Evolutionary conservation across 2,329 filamentous ascomycete genomes (phyloP).

Genomic region (Akanthomyces dipterigenus): DNA sequence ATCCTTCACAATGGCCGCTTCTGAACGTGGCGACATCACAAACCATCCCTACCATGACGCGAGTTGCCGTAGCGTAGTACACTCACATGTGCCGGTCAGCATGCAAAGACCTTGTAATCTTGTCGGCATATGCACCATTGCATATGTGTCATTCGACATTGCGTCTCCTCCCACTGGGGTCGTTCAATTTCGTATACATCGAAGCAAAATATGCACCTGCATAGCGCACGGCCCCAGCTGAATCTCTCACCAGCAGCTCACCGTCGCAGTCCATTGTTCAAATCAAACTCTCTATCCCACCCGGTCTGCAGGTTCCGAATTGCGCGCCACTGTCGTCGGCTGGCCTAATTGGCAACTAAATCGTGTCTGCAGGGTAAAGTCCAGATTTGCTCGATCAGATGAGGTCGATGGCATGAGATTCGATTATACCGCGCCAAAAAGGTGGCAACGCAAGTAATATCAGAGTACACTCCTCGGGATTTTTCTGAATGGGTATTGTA

Average conservation of each 20-base stretch:
- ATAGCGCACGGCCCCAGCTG: conserved; percentile 4
- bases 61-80: neutral
- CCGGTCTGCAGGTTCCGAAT: neutral
- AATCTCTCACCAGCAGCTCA: neutral
- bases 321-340: neutral
- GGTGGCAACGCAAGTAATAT: no score
- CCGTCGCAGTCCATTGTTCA: conserved; percentile 4
- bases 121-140: neutral
- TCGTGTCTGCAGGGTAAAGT: no score
- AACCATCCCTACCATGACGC: neutral
- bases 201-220: neutral
- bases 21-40: no score
- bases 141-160: neutral
- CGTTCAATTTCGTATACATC: neutral
- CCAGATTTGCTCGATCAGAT: no score
- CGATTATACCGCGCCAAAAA: no score
- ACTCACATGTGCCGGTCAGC: neutral
- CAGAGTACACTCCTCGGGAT: no score
- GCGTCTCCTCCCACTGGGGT: neutral
- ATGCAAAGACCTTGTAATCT: neutral
- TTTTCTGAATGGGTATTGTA: no score
- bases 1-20: no score
- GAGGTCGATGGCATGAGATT: no score
- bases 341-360: neutral
- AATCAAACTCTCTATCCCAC: conserved; percentile 3